These are phyloP conservation scores for Oenanthe sinensis DNA, from an alignment of 129 eudicot species.

Conservation along the genomic window DNA sequence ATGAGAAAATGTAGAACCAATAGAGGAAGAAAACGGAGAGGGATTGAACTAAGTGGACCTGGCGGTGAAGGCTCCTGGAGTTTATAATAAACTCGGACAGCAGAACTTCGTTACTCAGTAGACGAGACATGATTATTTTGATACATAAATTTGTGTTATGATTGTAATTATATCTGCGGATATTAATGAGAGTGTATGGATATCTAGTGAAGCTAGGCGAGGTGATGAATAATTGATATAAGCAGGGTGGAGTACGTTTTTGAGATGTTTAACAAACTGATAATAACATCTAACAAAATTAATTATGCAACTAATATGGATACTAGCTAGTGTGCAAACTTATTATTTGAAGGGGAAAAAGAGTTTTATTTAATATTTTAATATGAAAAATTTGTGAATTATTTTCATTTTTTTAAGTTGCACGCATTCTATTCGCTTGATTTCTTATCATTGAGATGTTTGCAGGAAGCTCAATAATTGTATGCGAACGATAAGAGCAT, in stretches of 20 bases:
- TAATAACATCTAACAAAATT: no score
- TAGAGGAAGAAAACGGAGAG: slow-evolving; percentile 72
- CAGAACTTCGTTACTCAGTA: slow-evolving; percentile 56
- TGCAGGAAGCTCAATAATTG: background rate
- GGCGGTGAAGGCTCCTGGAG: slow-evolving; percentile 35
- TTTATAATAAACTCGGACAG: slow-evolving; percentile 50
- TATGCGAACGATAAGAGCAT: no score
- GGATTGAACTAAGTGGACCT: slow-evolving; percentile 57
- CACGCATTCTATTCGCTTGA: background rate
- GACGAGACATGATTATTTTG: slow-evolving; percentile 50
- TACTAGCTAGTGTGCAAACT: no score
- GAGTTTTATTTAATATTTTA: no score
- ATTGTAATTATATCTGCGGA: background rate
- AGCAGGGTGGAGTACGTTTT: background rate
- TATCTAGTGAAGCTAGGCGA: background rate
- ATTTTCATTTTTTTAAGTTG: background rate
- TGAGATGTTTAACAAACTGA: no score
- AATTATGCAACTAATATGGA: no score
- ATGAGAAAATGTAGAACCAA: slow-evolving; percentile 77
- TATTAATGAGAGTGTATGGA: background rate
- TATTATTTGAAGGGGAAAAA: no score
- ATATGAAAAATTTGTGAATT: background rate
- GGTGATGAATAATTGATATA: background rate
- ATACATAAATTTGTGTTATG: background rate
- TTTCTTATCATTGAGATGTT: background rate